Evolutionary conservation across 345 rosid genomes (phyloP).

Genomic region (Theobroma cacao): DNA sequence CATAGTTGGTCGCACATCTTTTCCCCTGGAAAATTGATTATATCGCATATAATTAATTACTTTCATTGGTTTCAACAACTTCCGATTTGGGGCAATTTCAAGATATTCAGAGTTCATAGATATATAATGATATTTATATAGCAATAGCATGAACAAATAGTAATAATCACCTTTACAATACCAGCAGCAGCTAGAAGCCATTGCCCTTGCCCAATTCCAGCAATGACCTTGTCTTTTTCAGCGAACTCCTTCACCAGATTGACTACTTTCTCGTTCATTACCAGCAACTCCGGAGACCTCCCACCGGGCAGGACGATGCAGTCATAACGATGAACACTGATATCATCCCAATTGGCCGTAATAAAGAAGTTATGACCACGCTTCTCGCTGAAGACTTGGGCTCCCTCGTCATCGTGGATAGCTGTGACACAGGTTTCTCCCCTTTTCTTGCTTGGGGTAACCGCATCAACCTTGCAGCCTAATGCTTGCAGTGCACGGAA

Average conservation of each 20-base stretch:
- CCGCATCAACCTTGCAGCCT: slow-evolving; percentile 46
- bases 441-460: slow-evolving; percentile 46
- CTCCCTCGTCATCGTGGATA: slow-evolving; percentile 45
- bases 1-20: slow-evolving; percentile 41
- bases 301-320: slow-evolving; percentile 54
- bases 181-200: slow-evolving; percentile 48
- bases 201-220: slow-evolving; percentile 43
- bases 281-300: slow-evolving; percentile 48
- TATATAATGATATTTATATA: background rate
- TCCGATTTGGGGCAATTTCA: background rate
- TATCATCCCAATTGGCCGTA: slow-evolving; percentile 42
- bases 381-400: slow-evolving; percentile 42
- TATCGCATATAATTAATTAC: background rate
- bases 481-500: slow-evolving; percentile 48
- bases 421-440: slow-evolving; percentile 46
- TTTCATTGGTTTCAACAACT: background rate
- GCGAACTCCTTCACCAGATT: slow-evolving; percentile 35
- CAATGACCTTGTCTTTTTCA: slow-evolving; percentile 40
- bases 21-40: slow-evolving; percentile 31
- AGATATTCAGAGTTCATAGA: background rate
- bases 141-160: background rate
- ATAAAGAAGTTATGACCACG: slow-evolving; percentile 42
- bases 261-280: slow-evolving; percentile 38
- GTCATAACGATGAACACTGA: slow-evolving; percentile 38
- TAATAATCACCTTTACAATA: slow-evolving; percentile 37